A percentile compares a stretch with the other conserved stretches of the same genome.
Evolutionary conservation across 768 basidiomycete species (phyloP).

Genomic region (Chiua virens): DNA sequence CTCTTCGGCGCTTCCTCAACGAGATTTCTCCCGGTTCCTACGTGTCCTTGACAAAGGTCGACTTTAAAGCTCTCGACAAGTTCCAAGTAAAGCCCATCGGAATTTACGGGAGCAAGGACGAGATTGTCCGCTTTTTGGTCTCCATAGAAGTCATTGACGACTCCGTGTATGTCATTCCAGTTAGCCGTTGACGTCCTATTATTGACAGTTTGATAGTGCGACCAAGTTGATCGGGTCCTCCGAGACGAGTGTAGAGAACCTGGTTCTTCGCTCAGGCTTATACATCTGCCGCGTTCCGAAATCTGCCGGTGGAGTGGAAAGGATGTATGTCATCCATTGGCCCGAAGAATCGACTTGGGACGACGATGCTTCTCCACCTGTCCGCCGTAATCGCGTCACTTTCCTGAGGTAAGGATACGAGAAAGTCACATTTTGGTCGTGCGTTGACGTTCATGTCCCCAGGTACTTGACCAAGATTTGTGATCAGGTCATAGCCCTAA

Average conservation of each 20-base stretch:
- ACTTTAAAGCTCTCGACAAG: conserved; percentile 53
- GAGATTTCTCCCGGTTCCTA: conserved; percentile 51
- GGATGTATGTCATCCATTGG: conserved; percentile 58
- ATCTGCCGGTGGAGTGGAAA: conserved; percentile 8
- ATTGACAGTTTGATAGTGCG: conserved; percentile 11
- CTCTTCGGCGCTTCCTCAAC: conserved; percentile 49
- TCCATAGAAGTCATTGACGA: conserved; percentile 39
- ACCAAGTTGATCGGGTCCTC: conserved; percentile 3
- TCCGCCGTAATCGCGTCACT: conserved; percentile 52
- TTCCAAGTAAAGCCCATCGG: conserved; percentile 48
- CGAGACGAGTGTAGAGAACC: conserved; percentile 6
- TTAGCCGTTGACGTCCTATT: background rate
- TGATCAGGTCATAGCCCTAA: conserved; percentile 51
- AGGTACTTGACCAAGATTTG: conserved; percentile 61
- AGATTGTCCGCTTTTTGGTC: conserved; percentile 49
- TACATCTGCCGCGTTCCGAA: conserved; percentile 39
- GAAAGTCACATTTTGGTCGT: background rate
- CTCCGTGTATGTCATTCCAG: conserved; percentile 35
- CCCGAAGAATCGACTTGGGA: conserved; percentile 61
- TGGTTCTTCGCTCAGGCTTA: conserved; percentile 48
- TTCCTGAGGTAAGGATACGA: conserved; percentile 52
- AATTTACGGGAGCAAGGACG: conserved; percentile 53
- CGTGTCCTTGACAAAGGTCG: conserved; percentile 52
- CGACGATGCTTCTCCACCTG: conserved; percentile 46
- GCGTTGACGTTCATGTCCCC: background rate